Conservation (phyloP, 495 filamentous ascomycete genomes). For the Choiromyces venosus region DNA sequence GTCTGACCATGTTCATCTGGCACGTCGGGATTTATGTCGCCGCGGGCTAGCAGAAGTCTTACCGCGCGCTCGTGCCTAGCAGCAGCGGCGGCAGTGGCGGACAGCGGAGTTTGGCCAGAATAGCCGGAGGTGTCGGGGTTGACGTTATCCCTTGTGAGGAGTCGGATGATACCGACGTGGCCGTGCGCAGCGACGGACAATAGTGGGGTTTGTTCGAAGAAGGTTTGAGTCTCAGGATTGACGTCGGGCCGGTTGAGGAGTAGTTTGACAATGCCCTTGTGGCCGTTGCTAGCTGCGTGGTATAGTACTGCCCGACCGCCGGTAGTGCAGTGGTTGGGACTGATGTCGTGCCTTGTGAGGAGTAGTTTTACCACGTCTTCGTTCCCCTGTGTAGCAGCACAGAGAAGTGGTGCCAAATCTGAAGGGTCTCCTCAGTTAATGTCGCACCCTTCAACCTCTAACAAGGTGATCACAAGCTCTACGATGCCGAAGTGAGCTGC, state of each 20-base stretch:
- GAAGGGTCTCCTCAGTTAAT: neutral
- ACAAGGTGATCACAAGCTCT: neutral
- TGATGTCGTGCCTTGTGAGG: neutral
- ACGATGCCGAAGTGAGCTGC: neutral
- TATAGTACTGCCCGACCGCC: neutral
- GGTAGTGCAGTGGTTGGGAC: too few relatives aligned
- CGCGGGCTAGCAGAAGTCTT: too few relatives aligned
- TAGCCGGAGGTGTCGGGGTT: neutral
- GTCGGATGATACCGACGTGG: too few relatives aligned
- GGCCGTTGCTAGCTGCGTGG: too few relatives aligned
- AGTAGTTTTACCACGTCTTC: neutral
- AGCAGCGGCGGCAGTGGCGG: too few relatives aligned
- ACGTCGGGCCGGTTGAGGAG: neutral
- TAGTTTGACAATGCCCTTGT: neutral
- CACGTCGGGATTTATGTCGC: neutral
- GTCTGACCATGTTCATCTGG: neutral
- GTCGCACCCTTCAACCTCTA: neutral
- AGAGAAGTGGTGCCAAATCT: neutral
- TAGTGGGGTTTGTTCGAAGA: too few relatives aligned
- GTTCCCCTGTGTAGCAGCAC: neutral
- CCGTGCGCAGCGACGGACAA: too few relatives aligned
- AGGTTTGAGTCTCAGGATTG: neutral
- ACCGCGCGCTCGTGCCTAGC: neutral
- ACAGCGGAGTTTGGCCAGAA: neutral
- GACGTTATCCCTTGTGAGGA: neutral